Percentiles rank a stretch among this genome's conserved stretches.
Evolutionary conservation across 352 stramenopile genomes (phyloP).

Genomic region (Phytophthora europaea): DNA sequence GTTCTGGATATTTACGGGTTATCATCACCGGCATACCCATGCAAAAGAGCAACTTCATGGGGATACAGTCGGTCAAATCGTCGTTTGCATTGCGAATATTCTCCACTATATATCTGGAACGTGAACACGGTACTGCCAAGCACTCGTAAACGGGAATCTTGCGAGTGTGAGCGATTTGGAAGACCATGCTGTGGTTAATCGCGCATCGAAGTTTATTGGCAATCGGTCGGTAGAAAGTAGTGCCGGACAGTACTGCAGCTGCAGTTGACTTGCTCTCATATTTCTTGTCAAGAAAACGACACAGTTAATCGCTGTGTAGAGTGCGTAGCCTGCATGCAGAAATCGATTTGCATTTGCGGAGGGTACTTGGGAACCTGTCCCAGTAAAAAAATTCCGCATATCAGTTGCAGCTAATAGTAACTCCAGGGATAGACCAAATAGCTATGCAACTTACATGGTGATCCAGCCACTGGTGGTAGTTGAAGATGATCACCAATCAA

Average conservation of each 20-base stretch:
- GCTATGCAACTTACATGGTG: constrained; percentile 18
- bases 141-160: constrained; percentile 6
- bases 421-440: no score
- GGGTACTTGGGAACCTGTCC: constrained; percentile 9
- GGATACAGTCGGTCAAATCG: constrained; percentile 8
- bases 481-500: constrained; percentile 36
- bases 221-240: constrained; percentile 19
- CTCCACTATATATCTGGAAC: constrained; percentile 2
- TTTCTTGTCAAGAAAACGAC: constrained; percentile 21
- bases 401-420: no score
- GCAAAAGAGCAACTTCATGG: constrained; percentile 27
- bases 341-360: not conserved
- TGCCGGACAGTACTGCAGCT: not conserved
- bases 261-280: not conserved
- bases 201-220: constrained; percentile 24
- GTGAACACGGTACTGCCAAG: not conserved
- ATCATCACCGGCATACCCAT: constrained; percentile 27
- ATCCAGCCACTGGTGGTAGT: constrained; percentile 9
- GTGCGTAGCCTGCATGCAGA: constrained; percentile 12
- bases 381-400: not conserved
- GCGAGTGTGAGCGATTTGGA: not conserved
- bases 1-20: constrained; percentile 15
- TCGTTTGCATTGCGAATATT: constrained; percentile 20
- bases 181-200: constrained; percentile 25
- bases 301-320: constrained; percentile 28